Conservation (phyloP, 768 basidiomycete species). For the Boletus eberwhitei region DNA sequence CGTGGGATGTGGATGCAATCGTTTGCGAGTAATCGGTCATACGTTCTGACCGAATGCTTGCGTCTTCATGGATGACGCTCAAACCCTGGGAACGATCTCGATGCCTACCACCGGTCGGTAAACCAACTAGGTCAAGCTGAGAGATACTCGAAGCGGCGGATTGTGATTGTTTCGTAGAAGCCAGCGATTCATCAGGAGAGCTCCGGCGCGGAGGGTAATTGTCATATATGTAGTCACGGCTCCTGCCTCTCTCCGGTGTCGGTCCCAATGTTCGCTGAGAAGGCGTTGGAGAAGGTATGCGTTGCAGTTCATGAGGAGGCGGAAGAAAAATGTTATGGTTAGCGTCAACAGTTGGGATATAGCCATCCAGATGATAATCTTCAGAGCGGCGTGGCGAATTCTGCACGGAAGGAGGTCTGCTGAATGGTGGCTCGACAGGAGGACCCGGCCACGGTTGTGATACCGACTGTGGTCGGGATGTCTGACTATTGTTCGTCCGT, state of each 20-base stretch:
- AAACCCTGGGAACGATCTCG: constrained; percentile 24
- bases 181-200: constrained; percentile 28
- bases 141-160: constrained; percentile 31
- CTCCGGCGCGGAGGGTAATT: constrained; percentile 18
- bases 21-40: constrained; percentile 24
- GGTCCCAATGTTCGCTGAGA: constrained; percentile 23
- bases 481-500: constrained; percentile 11
- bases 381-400: constrained; percentile 20
- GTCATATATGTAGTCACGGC: constrained; percentile 25
- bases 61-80: constrained; percentile 34
- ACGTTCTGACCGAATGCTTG: constrained; percentile 27
- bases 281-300: constrained; percentile 28
- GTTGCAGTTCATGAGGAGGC: constrained; percentile 47
- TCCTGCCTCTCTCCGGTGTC: constrained; percentile 18
- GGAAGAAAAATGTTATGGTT: constrained; percentile 44
- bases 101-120: constrained; percentile 17
- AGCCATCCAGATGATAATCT: constrained; percentile 44
- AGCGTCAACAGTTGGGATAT: constrained; percentile 42
- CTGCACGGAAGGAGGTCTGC: constrained; percentile 19
- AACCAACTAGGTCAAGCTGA: constrained; percentile 31
- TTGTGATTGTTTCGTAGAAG: constrained; percentile 31
- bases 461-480: constrained; percentile 15
- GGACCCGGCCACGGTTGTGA: constrained; percentile 19
- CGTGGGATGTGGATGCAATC: constrained; percentile 17
- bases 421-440: constrained; percentile 6